phyloP scores from a whole-genome alignment of 2,329 filamentous ascomycete genomes.

The Colletotrichum sp. region DNA sequence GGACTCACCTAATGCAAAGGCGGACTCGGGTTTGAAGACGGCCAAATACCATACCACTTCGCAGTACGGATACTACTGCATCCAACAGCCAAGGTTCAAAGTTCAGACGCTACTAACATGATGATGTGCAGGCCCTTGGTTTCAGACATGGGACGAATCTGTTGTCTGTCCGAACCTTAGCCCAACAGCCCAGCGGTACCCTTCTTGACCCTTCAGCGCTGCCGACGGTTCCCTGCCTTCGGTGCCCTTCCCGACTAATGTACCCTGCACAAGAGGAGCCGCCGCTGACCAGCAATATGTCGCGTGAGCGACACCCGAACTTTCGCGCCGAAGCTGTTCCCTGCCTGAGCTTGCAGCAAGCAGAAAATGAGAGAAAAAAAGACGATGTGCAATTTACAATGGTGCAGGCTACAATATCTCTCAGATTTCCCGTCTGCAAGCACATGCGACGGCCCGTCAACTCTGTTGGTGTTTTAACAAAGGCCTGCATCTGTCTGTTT shows the following conservation, averaged over 20 bases:
- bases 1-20: neutral
- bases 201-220: neutral
- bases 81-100: constrained; percentile 1
- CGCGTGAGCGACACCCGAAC: constrained; percentile 11
- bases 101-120: constrained; percentile 18
- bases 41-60: neutral
- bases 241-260: neutral
- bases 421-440: neutral
- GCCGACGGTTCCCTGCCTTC: neutral
- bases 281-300: neutral
- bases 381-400: neutral
- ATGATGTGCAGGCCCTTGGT: constrained; percentile 19
- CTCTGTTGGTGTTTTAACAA: neutral
- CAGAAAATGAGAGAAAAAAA: neutral
- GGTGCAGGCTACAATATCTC: neutral
- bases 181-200: neutral
- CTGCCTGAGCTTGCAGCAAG: neutral
- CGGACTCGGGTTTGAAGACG: neutral
- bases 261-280: neutral
- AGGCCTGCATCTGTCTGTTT: neutral
- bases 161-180: constrained; percentile 4
- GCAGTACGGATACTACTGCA: neutral
- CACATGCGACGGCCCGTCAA: neutral
- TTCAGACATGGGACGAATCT: constrained; percentile 17
- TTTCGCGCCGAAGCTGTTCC: neutral